Conservation (phyloP, 2,329 filamentous ascomycete species). For the Beauveria medogensis region DNA sequence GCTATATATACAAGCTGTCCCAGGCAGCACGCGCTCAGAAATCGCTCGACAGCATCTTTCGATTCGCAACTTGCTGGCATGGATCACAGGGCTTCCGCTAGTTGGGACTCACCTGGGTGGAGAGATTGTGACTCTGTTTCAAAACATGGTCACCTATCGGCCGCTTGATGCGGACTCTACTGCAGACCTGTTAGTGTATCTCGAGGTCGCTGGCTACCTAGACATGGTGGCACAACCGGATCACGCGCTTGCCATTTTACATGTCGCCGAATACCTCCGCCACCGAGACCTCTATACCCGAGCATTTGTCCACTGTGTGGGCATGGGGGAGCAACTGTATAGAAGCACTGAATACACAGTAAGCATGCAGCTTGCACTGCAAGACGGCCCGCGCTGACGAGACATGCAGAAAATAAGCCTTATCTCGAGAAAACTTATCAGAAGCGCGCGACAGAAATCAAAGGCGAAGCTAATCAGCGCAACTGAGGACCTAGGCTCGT, state of each 20-base stretch:
- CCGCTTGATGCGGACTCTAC: constrained; percentile 46
- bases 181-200: constrained; percentile 54
- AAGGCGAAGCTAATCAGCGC: constrained; percentile 53
- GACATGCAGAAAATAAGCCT: constrained; percentile 36
- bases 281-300: constrained; percentile 60
- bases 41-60: constrained; percentile 50
- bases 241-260: constrained; percentile 60
- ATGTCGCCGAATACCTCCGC: constrained; percentile 58
- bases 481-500: constrained; percentile 51
- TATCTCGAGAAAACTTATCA: constrained; percentile 57
- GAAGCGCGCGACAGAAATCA: constrained; percentile 55
- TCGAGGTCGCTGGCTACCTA: constrained; percentile 62
- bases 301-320: constrained; percentile 70
- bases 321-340: constrained; percentile 59
- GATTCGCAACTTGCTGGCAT: constrained; percentile 70
- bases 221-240: constrained; percentile 57
- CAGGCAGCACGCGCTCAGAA: constrained; percentile 45
- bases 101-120: constrained; percentile 60
- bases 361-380: constrained; percentile 18
- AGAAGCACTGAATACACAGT: constrained; percentile 54
- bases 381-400: background rate
- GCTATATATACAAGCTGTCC: constrained; percentile 62
- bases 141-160: constrained; percentile 57
- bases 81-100: constrained; percentile 54
- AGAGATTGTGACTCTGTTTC: constrained; percentile 56